Percentiles rank a stretch among this genome's conserved stretches.
Conservation (phyloP, 495 filamentous ascomycete genomes). For the Hyaloscypha bicolor region DNA sequence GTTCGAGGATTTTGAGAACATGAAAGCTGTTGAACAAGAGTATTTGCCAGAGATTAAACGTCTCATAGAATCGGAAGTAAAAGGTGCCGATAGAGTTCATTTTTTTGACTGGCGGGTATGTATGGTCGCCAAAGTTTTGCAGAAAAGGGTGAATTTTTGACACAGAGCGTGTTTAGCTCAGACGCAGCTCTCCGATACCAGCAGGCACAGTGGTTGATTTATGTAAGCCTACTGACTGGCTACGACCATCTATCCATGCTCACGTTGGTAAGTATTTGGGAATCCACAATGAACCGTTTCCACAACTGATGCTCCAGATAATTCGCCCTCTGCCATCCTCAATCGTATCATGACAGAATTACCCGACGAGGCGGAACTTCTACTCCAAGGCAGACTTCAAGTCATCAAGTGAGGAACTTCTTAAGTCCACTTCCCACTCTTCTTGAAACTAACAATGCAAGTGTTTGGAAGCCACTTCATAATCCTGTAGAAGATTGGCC, state of each 20-base stretch:
- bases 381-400: conserved; percentile 1
- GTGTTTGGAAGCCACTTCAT: conserved; percentile 37
- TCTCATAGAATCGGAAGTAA: conserved; percentile 14
- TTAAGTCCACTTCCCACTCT: too few species aligned
- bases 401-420: conserved; percentile 17
- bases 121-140: too few species aligned
- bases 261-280: conserved; percentile 14
- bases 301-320: too few species aligned
- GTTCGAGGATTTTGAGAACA: neutral
- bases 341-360: neutral
- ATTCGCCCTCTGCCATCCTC: neutral
- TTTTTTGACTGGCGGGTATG: conserved; percentile 39
- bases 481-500: conserved; percentile 37
- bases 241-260: conserved; percentile 8
- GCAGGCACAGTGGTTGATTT: conserved; percentile 10
- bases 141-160: too few species aligned
- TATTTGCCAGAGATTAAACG: conserved; percentile 35
- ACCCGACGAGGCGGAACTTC: neutral
- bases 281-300: too few species aligned
- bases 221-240: neutral
- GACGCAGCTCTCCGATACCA: too few species aligned
- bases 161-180: too few species aligned
- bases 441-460: too few species aligned
- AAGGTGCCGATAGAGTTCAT: conserved; percentile 30
- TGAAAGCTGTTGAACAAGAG: conserved; percentile 16